Evolutionary conservation across 2,329 filamentous ascomycete genomes (phyloP).

Genomic region (Colletotrichum sp.): DNA sequence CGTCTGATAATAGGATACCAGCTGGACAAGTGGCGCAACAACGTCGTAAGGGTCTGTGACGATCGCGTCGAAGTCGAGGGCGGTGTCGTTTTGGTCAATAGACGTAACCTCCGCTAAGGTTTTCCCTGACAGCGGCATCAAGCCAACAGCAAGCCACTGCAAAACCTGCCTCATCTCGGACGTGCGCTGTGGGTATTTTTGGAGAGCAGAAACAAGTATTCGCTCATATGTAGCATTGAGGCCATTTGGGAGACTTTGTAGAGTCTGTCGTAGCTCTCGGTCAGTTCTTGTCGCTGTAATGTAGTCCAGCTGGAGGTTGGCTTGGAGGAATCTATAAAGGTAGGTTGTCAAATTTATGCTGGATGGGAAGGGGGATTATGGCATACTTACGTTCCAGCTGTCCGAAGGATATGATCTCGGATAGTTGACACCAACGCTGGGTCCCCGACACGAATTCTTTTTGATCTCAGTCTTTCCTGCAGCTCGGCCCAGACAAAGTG

Average conservation of each 20-base stretch:
- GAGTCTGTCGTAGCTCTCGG: fast-evolving
- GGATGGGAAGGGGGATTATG: no score
- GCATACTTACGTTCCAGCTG: not conserved
- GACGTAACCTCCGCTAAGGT: no score
- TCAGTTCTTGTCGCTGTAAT: not conserved
- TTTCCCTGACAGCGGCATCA: no score
- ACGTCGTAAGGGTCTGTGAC: not conserved
- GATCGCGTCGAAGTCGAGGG: not conserved
- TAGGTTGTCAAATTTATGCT: no score
- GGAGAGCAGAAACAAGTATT: not conserved
- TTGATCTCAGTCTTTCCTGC: fast-evolving
- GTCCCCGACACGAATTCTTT: no score
- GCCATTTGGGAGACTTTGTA: not conserved
- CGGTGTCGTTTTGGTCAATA: not conserved
- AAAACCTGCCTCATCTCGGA: not conserved
- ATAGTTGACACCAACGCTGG: no score
- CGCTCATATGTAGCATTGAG: not conserved
- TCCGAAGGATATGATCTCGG: fast-evolving
- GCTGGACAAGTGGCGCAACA: not conserved
- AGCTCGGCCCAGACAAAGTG: no score
- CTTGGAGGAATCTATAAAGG: not conserved
- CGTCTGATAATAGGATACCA: not conserved
- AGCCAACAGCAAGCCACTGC: not conserved
- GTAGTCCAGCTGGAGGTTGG: not conserved
- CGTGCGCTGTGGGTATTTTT: not conserved